Percentiles rank a stretch among this genome's conserved stretches.
These are phyloP conservation scores for Ramalina intermedia DNA, from an alignment of 495 filamentous ascomycete genomes.

Conservation along the genomic window DNA sequence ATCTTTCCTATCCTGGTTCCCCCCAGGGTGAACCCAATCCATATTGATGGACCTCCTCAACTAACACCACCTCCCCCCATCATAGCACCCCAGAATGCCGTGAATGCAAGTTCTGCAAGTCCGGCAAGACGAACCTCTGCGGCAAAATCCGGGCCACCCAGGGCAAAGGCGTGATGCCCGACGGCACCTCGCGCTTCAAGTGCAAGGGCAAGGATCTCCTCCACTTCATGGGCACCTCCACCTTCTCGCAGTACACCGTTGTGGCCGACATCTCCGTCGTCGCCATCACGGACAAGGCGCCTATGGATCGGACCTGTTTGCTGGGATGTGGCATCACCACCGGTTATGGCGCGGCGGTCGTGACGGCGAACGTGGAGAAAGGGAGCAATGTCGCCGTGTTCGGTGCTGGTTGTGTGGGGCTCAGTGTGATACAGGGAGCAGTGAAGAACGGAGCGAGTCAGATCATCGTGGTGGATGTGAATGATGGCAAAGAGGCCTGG, in stretches of 20 bases:
- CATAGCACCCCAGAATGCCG: slow-evolving; percentile 83
- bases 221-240: slow-evolving; percentile 98
- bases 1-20: not conserved
- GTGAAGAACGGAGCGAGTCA: slow-evolving; percentile 72
- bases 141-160: slow-evolving; percentile 98
- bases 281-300: slow-evolving; percentile 76
- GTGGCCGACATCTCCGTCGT: slow-evolving; percentile 98
- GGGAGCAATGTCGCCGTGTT: slow-evolving; percentile 88
- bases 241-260: slow-evolving; percentile 97
- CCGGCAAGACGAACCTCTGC: slow-evolving; percentile 98
- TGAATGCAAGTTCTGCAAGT: slow-evolving; percentile 99
- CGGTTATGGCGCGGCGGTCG: slow-evolving; percentile 88
- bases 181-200: slow-evolving; percentile 89
- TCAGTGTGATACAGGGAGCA: slow-evolving; percentile 88
- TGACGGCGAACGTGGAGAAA: slow-evolving; percentile 80
- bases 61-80: not conserved
- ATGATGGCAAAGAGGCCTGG: slow-evolving; percentile 86
- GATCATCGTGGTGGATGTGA: slow-evolving; percentile 95
- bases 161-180: slow-evolving; percentile 91
- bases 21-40: not conserved
- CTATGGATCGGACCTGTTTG: slow-evolving; percentile 90
- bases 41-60: not conserved
- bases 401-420: slow-evolving; percentile 87
- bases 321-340: slow-evolving; percentile 97
- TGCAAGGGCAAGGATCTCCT: slow-evolving; percentile 87